Conservation (phyloP, 495 filamentous ascomycete species). For the Glarea lozoyensis region DNA sequence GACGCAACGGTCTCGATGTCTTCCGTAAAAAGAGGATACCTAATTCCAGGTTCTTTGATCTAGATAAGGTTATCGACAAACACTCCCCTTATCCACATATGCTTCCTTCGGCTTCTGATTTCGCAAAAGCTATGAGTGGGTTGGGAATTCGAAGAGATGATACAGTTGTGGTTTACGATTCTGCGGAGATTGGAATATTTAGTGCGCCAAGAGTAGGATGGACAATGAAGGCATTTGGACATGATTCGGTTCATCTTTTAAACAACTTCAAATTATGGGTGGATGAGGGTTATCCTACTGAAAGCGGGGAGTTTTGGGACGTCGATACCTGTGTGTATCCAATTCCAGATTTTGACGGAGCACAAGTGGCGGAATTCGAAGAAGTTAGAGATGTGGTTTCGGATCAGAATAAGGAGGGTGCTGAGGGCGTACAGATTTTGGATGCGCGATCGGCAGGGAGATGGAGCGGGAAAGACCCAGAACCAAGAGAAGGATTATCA, state of each 20-base stretch:
- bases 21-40: slow-evolving; percentile 76
- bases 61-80: slow-evolving; percentile 82
- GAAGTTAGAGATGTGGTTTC: slow-evolving; percentile 68
- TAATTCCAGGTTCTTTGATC: slow-evolving; percentile 87
- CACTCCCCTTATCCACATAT: slow-evolving; percentile 91
- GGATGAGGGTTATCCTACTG: slow-evolving; percentile 67
- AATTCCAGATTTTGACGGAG: slow-evolving; percentile 40
- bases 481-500: slow-evolving; percentile 77
- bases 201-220: slow-evolving; percentile 87
- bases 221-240: slow-evolving; percentile 86
- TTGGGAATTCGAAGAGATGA: slow-evolving; percentile 82
- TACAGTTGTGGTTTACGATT: slow-evolving; percentile 87
- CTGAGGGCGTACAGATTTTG: slow-evolving; percentile 74
- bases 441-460: slow-evolving; percentile 77
- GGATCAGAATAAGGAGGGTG: slow-evolving; percentile 69
- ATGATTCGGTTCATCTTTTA: slow-evolving; percentile 79
- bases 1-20: slow-evolving; percentile 65
- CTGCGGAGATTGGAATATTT: slow-evolving; percentile 81
- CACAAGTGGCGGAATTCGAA: slow-evolving; percentile 53
- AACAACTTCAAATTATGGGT: slow-evolving; percentile 94
- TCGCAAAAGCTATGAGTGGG: slow-evolving; percentile 78
- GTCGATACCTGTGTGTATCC: slow-evolving; percentile 47
- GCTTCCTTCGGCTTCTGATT: slow-evolving; percentile 73
- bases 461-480: slow-evolving; percentile 75
- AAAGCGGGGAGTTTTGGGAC: slow-evolving; percentile 63